phyloP scores from a whole-genome alignment of 2,329 filamentous ascomycete genomes.

The Alternaria sp. region DNA sequence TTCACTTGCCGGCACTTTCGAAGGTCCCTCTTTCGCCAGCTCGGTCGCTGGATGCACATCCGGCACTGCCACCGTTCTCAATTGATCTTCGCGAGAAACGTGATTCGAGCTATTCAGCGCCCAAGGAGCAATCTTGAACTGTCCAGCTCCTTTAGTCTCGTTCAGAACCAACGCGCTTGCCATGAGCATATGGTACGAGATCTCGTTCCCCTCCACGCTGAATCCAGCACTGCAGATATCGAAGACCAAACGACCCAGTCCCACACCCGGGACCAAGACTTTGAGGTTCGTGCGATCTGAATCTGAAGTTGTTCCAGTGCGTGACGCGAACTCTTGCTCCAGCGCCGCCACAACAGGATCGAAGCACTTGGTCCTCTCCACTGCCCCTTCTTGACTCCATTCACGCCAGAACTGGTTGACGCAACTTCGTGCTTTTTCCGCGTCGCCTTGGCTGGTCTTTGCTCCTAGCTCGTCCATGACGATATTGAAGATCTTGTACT shows the following conservation, averaged over 20 bases:
- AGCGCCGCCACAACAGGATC: conserved; percentile 74
- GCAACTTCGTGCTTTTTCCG: conserved; percentile 92
- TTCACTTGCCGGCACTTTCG: conserved; percentile 55
- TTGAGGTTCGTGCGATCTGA: conserved; percentile 54
- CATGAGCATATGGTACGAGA: conserved; percentile 95
- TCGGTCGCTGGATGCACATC: conserved; percentile 65
- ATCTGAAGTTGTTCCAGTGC: conserved; percentile 49
- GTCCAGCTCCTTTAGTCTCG: conserved; percentile 62
- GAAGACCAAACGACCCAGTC: conserved; percentile 85
- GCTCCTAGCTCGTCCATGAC: conserved; percentile 72
- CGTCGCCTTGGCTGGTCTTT: conserved; percentile 72
- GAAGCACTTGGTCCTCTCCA: conserved; percentile 80
- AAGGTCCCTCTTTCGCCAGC: conserved; percentile 34
- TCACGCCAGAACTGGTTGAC: conserved; percentile 94
- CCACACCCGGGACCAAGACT: conserved; percentile 88
- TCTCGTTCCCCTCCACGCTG: conserved; percentile 84
- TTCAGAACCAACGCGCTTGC: conserved; percentile 81
- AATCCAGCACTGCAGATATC: conserved; percentile 80
- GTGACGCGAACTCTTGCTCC: conserved; percentile 11
- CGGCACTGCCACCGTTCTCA: conserved; percentile 75
- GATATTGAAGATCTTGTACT: conserved; percentile 43
- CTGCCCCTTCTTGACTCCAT: conserved; percentile 80
- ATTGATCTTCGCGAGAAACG: conserved; percentile 72
- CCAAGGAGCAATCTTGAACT: conserved; percentile 84
- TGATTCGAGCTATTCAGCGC: conserved; percentile 90